Percentiles rank a stretch among this genome's conserved stretches.
phyloP scores from a whole-genome alignment of 2,329 filamentous ascomycete species.

The Botrytis pseudocinerea region DNA sequence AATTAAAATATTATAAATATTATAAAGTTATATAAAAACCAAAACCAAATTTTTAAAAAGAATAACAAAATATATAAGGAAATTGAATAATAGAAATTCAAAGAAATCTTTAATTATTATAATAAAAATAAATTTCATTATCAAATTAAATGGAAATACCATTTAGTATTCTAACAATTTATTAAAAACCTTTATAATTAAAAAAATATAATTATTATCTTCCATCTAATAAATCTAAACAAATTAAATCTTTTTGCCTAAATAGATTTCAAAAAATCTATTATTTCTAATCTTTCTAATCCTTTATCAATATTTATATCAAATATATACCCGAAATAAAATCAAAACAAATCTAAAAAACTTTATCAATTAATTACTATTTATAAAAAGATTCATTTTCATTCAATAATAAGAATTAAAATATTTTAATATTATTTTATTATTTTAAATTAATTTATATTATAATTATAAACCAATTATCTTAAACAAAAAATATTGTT shows the following conservation, averaged over 20 bases:
- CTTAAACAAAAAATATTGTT: not conserved
- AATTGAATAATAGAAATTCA: not conserved
- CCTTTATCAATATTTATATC: too few relatives aligned
- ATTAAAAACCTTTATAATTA: not conserved
- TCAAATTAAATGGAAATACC: not conserved
- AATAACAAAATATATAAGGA: not conserved
- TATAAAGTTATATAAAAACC: not conserved
- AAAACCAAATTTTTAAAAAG: not conserved
- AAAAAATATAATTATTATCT: not conserved
- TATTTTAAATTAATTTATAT: not conserved
- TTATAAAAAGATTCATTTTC: not conserved
- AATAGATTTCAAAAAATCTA: not conserved
- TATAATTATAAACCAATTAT: not conserved
- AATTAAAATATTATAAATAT: not conserved
- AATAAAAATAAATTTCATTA: not conserved
- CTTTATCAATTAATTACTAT: not conserved
- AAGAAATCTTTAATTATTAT: not conserved
- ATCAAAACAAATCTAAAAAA: not conserved
- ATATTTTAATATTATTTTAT: not conserved
- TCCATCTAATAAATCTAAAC: not conserved
- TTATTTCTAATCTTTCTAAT: not conserved
- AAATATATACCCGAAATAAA: too few relatives aligned
- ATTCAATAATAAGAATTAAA: not conserved
- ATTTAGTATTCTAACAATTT: not conserved
- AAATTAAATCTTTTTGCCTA: not conserved